A percentile compares a stretch with the other conserved stretches of the same genome.
Evolutionary conservation across 768 basidiomycete species (phyloP).

Genomic region (Boletus rufocinnamomeus): DNA sequence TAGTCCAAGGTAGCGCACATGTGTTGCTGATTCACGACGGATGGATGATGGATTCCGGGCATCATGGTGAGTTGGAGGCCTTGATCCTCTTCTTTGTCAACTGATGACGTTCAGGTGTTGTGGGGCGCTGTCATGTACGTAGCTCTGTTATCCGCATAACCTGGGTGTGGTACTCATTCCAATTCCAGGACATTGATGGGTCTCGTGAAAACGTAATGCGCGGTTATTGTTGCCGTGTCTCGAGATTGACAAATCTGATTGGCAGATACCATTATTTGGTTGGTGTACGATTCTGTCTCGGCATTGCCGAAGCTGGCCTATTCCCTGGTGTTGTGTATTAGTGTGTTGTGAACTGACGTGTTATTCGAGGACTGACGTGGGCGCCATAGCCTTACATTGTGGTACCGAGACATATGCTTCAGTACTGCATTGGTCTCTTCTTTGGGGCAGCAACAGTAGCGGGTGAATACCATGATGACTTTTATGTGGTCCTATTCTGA

Average conservation of each 20-base stretch:
- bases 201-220: slow-evolving; percentile 58
- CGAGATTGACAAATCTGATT: neutral
- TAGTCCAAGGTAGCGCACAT: neutral
- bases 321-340: slow-evolving; percentile 78
- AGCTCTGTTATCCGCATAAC: too few relatives aligned
- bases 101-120: slow-evolving; percentile 41
- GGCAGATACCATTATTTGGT: slow-evolving; percentile 62
- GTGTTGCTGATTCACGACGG: neutral
- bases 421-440: slow-evolving; percentile 62
- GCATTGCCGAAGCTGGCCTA: slow-evolving; percentile 67
- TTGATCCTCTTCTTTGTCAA: neutral
- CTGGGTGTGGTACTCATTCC: neutral
- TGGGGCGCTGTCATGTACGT: slow-evolving; percentile 68
- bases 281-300: slow-evolving; percentile 59
- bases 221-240: neutral
- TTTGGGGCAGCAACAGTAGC: slow-evolving; percentile 65
- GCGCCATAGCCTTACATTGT: slow-evolving; percentile 52
- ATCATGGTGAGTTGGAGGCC: slow-evolving; percentile 49
- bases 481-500: neutral
- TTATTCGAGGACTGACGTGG: neutral
- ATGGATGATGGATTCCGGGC: slow-evolving; percentile 58
- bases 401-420: slow-evolving; percentile 66
- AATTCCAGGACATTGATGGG: slow-evolving; percentile 59
- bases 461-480: slow-evolving; percentile 29
- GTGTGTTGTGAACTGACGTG: slow-evolving; percentile 37